Evolutionary conservation across 257 asterid species (phyloP), one percentile per base, ranked within the genome.

Genomic region (Penstemon newberryi): DNA sequence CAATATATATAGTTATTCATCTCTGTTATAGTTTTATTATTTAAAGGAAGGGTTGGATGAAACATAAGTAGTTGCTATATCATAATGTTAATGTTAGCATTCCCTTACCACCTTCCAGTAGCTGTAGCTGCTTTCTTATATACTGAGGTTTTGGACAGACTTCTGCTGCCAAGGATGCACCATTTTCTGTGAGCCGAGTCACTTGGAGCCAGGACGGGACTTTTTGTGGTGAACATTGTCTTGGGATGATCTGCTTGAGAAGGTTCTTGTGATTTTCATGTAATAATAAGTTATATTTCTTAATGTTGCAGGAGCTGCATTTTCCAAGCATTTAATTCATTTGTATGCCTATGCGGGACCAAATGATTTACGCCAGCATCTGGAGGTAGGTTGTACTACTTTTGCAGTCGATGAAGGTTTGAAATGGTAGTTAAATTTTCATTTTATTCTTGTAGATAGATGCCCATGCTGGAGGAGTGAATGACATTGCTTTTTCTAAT

Each of bases 191-290:
- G 58, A 87, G 59, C 83, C 87, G 89, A 37, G 97, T 94, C 81
- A 84, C 96, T 5, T 94, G 97, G 96, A 91, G 99, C 77, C 89
- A 89, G 11, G 99, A 94, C 83, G 99, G 99, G 58, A 77, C 85
- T 45, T 90, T 83, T 75, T 85, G 83, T 67, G 99, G 99, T 94
- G 83, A 56, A 41, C 78, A 11, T 78, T 73, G 45, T 70, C 40
- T 57, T 71, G 13, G 9, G 67, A 61, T 77, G 19, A 19, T 66
- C 40, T 4, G 38, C 41, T 40, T 50, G 13, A 15, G 38, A 66
- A 50, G 55, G 47, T 66, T 9, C 69, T 52, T 57, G 18, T 65
- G 60, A 57, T 66, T 70, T 39, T 50, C 64, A 73, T 63, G 50
- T 54, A 40, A 69, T 68, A 68, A 68, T 65, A 70, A 53, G 5